Percentiles rank a stretch among this genome's conserved stretches.
Evolutionary conservation across 1,139 yeast species (phyloP).

Genomic region (Sugiyamaella pinicola): DNA sequence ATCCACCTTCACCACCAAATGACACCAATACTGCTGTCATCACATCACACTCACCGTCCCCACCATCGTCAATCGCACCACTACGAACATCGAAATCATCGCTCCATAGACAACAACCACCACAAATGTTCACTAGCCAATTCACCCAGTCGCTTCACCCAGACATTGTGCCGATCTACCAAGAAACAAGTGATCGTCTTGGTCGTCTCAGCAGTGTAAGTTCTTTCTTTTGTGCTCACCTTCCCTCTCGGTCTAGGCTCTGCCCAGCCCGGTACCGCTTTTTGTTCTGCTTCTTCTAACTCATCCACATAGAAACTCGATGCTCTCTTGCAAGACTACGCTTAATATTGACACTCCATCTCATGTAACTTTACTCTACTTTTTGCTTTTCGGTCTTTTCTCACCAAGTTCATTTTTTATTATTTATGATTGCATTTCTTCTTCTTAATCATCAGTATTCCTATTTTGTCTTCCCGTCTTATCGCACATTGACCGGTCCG

Average conservation of each 20-base stretch:
- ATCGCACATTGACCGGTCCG: no score
- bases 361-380: conserved; percentile 10
- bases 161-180: conserved; percentile 38
- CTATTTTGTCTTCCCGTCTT: no score
- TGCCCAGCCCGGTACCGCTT: no score
- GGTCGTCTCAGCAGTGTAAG: conserved; percentile 33
- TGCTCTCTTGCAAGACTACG: conserved; percentile 31
- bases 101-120: not conserved
- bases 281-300: no score
- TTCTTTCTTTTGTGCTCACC: no score
- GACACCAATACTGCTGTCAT: conserved; percentile 1
- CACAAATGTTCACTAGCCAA: not conserved
- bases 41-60: not conserved
- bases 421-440: conserved; percentile 9
- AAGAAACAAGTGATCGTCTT: conserved; percentile 37
- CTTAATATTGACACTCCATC: conserved; percentile 3
- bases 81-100: not conserved
- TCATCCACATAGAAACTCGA: conserved; percentile 32
- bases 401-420: not conserved
- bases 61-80: not conserved
- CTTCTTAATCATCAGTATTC: no score
- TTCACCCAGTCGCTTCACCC: conserved; percentile 34
- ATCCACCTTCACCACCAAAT: conserved; percentile 12
- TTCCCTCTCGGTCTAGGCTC: not conserved
- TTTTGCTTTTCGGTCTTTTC: not conserved